phyloP scores from a whole-genome alignment of 1,139 yeast genomes.

The Magnusiomyces sp. region DNA sequence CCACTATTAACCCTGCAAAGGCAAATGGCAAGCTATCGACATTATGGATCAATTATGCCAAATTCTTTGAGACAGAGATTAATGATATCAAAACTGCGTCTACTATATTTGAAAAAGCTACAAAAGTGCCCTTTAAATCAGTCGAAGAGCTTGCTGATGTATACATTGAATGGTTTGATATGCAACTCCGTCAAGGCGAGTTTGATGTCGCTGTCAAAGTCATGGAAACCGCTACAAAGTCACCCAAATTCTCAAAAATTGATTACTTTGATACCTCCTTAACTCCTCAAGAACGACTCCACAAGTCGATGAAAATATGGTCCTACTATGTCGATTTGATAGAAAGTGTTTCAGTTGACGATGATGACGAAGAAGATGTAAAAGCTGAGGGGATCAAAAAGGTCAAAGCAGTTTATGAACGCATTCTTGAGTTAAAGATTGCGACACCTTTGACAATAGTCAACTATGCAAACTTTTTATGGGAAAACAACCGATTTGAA shows the following conservation, averaged over 20 bases:
- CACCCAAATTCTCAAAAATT: slow-evolving; percentile 33
- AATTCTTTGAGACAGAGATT: slow-evolving; percentile 56
- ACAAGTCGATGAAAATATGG: slow-evolving; percentile 63
- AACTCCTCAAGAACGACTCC: slow-evolving; percentile 51
- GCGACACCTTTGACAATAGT: slow-evolving; percentile 63
- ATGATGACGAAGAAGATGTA: too few relatives aligned
- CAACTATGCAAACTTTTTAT: slow-evolving; percentile 57
- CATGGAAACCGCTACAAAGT: slow-evolving; percentile 43
- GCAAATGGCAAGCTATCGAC: slow-evolving; percentile 35
- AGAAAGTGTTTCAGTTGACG: slow-evolving; percentile 47
- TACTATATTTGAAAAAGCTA: slow-evolving; percentile 54
- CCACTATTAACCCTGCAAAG: slow-evolving; percentile 55
- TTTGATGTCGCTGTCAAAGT: slow-evolving; percentile 47
- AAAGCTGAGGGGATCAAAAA: slow-evolving; percentile 25
- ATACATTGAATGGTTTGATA: slow-evolving; percentile 68
- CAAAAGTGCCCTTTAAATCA: slow-evolving; percentile 58
- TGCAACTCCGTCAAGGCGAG: slow-evolving; percentile 46
- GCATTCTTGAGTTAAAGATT: slow-evolving; percentile 51
- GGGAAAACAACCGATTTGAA: slow-evolving; percentile 41
- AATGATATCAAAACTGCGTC: slow-evolving; percentile 52
- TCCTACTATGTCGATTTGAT: slow-evolving; percentile 62
- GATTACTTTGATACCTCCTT: slow-evolving; percentile 38
- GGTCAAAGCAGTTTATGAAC: slow-evolving; percentile 47
- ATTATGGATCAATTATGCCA: slow-evolving; percentile 67
- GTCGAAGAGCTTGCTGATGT: slow-evolving; percentile 59